Evolutionary conservation across 2,329 filamentous ascomycete genomes (phyloP).

Genomic region (Epichloe glyceriae): DNA sequence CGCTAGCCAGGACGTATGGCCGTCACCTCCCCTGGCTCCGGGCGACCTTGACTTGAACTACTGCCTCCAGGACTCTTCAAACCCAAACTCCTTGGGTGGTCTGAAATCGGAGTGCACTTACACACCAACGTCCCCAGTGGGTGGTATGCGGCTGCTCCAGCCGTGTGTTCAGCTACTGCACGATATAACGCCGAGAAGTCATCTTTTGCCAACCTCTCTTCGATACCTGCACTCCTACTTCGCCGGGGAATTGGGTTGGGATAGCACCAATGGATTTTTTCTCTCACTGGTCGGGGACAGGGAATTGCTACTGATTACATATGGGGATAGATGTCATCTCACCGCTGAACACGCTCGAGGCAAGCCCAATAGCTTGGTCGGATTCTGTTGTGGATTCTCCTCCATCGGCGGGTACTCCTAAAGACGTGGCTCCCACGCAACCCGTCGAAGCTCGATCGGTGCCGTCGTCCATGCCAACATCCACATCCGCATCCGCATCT

Average conservation of each 20-base stretch:
- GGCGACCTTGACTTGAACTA: conserved; percentile 1
- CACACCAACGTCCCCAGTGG: neutral
- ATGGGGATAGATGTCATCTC: neutral
- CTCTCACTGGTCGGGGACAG: neutral
- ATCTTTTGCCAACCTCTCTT: neutral
- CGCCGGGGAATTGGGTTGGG: neutral
- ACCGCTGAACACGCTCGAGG: conserved; percentile 7
- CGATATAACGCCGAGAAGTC: neutral
- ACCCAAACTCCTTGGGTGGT: neutral
- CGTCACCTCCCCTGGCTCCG: conserved; percentile 21
- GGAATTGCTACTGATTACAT: neutral
- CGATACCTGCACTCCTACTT: neutral
- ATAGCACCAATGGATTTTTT: neutral
- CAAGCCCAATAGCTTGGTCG: conserved; percentile 2
- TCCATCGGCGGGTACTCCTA: conserved; percentile 4
- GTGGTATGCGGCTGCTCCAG: neutral
- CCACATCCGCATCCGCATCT: conserved; percentile 7
- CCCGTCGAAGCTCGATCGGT: neutral
- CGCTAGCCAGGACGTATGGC: conserved; percentile 15
- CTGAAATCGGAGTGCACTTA: neutral
- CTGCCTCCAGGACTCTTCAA: neutral
- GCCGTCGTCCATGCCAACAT: neutral
- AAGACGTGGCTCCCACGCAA: neutral
- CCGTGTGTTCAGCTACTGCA: neutral
- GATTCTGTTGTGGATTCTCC: conserved; percentile 5